These are phyloP conservation scores for Penicillium argentinense DNA, from an alignment of 495 filamentous ascomycete species.

Conservation along the genomic window DNA sequence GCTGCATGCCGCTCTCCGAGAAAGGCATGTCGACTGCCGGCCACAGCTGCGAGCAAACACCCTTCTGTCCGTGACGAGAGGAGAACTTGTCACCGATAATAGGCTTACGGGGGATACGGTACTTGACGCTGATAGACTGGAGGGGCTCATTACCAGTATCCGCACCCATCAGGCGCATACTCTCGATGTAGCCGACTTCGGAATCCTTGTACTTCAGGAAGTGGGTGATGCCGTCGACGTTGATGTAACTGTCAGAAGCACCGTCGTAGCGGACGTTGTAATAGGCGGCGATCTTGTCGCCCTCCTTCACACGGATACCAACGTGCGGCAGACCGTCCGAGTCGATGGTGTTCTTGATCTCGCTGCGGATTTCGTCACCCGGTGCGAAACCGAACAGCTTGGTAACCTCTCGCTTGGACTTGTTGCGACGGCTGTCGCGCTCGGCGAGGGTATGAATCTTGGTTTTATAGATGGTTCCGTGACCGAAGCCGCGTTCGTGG, in stretches of 20 bases:
- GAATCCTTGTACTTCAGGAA: slow-evolving; percentile 89
- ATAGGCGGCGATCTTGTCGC: slow-evolving; percentile 82
- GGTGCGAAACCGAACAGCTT: slow-evolving; percentile 88
- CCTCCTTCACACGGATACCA: slow-evolving; percentile 71
- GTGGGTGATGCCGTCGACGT: slow-evolving; percentile 76
- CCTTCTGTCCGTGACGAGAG: slow-evolving; percentile 58
- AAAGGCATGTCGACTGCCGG: slow-evolving; percentile 94
- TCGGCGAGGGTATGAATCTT: slow-evolving; percentile 84
- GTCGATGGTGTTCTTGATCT: slow-evolving; percentile 69
- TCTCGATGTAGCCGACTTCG: slow-evolving; percentile 85
- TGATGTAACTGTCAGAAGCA: slow-evolving; percentile 55
- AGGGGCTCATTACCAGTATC: slow-evolving; percentile 79
- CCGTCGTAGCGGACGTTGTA: slow-evolving; percentile 84
- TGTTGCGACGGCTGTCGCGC: slow-evolving; percentile 56
- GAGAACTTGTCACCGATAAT: slow-evolving; percentile 78
- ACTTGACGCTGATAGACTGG: slow-evolving; percentile 86
- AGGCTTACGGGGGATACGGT: slow-evolving; percentile 84
- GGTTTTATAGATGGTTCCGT: slow-evolving; percentile 97
- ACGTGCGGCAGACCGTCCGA: slow-evolving; percentile 82
- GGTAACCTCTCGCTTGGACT: slow-evolving; percentile 54
- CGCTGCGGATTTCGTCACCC: slow-evolving; percentile 60
- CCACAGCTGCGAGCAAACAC: slow-evolving; percentile 94
- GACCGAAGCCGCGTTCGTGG: slow-evolving; percentile 94
- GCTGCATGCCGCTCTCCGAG: slow-evolving; percentile 93
- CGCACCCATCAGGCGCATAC: slow-evolving; percentile 83